These are phyloP conservation scores for Saksenaea oblongispora DNA, from an alignment of 371 early-diverging fungal species.

Conservation along the genomic window DNA sequence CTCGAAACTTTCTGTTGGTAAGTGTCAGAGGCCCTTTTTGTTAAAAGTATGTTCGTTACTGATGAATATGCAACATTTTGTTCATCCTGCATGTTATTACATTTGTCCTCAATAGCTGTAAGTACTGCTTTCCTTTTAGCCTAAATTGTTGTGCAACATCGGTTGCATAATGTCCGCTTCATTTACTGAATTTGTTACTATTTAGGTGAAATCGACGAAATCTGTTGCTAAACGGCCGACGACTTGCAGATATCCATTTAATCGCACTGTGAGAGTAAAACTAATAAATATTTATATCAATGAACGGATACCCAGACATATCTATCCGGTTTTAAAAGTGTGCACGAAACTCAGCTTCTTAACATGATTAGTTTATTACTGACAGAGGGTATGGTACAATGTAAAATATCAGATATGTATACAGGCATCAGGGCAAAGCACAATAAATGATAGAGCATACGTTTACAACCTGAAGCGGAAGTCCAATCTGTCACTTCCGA, in stretches of 20 bases:
- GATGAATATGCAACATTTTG: background rate
- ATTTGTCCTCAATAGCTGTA: constrained; percentile 9
- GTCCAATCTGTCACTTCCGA: constrained; percentile 43
- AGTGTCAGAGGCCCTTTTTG: background rate
- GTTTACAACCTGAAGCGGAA: constrained; percentile 20
- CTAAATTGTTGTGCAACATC: background rate
- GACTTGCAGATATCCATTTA: background rate
- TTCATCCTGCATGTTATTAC: background rate
- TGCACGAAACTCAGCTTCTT: too few species aligned
- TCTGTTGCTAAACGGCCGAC: constrained; percentile 22
- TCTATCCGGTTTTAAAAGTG: too few species aligned
- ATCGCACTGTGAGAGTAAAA: background rate
- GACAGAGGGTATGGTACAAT: background rate
- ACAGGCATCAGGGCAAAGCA: too few species aligned
- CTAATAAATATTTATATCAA: background rate
- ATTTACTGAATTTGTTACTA: background rate
- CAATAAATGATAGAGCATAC: background rate
- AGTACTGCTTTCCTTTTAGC: constrained; percentile 1
- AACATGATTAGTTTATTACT: background rate
- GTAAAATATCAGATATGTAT: too few species aligned
- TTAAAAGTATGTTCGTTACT: background rate
- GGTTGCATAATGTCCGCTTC: background rate
- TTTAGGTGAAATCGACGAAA: constrained; percentile 25
- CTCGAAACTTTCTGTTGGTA: constrained; percentile 28
- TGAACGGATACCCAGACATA: too few species aligned